Base-by-base conservation (phyloP, 2,329 filamentous ascomycete genomes). In the Diaporthe caulivora region DNA sequence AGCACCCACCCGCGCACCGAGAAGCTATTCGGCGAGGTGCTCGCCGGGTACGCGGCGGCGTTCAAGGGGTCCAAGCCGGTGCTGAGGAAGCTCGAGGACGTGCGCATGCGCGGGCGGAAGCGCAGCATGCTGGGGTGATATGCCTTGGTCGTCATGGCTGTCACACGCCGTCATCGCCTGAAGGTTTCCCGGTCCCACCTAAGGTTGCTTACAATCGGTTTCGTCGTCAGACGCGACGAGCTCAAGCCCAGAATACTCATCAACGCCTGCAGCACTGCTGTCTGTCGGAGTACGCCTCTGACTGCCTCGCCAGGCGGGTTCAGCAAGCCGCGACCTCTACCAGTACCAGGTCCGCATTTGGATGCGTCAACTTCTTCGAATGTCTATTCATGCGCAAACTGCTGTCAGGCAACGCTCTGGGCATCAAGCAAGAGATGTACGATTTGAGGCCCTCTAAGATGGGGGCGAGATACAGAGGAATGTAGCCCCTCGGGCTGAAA, bases 1-100 rank as follows among this genome's bases (percentile, higher is more conserved):
- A 98, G 95, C 80, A 98, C 97, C 47, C 97, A 99, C 86, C 96
- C 97, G 0, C 90, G 92, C 67, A 94, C 95, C 0, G 94, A 97
- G 81, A 87, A 86, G 26, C 85, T 97, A 76, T 97, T 97, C 77
- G 84, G 87, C 42, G 90, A 93, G 78, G 87, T 98, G 26, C 84
- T 98, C 26, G 86, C 89, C 72, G 92, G 90, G 3, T 99, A 99
- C 84, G 88, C 85, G 68, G 87, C 89, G 76, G 90, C 89, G 44
- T 96, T 93, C 80, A 95, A 94, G 84, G 93, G 93, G 21, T 93
- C 94, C 0, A 89, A 86, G 72, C 86, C 90, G 26, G 94, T 95
- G 29, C 83, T 99, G 80, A 94, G 91, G 85, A 93, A 92, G 81
- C 83, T 99, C 75, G 95, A 98, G 81, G 96, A 98, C 77, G 97